These are phyloP conservation scores for Moricandia moricandioides DNA, from an alignment of 345 rosid genomes.

Conservation along the genomic window DNA sequence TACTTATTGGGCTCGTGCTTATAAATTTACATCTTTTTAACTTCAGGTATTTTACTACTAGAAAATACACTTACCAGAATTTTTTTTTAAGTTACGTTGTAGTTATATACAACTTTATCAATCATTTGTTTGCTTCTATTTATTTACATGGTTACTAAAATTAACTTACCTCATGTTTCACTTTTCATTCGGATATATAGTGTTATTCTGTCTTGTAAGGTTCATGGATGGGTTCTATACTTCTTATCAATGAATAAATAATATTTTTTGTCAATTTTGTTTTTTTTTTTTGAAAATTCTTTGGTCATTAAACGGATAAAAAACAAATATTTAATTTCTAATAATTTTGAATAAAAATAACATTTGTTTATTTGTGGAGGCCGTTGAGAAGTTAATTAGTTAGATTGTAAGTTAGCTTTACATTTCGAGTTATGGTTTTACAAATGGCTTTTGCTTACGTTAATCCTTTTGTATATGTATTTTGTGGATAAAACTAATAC, in stretches of 20 bases:
- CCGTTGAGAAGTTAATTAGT: not conserved
- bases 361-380: not conserved
- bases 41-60: too few relatives aligned
- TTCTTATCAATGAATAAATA: not conserved
- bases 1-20: too few relatives aligned
- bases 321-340: not conserved
- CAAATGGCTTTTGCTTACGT: too few relatives aligned
- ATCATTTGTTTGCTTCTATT: not conserved
- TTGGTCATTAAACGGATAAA: not conserved
- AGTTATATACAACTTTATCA: not conserved
- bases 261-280: too few relatives aligned
- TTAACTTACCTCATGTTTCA: not conserved
- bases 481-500: too few relatives aligned
- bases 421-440: too few relatives aligned
- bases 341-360: too few relatives aligned
- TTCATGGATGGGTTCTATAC: not conserved
- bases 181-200: not conserved
- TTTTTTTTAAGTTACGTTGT: not conserved
- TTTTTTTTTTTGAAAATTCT: not conserved
- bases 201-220: not conserved
- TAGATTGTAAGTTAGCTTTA: not conserved
- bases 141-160: not conserved
- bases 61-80: too few relatives aligned
- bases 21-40: too few relatives aligned
- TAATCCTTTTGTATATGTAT: too few relatives aligned